Base-by-base conservation (phyloP, 148 eudicot species). In the Rhododendron kiyosumense region DNA sequence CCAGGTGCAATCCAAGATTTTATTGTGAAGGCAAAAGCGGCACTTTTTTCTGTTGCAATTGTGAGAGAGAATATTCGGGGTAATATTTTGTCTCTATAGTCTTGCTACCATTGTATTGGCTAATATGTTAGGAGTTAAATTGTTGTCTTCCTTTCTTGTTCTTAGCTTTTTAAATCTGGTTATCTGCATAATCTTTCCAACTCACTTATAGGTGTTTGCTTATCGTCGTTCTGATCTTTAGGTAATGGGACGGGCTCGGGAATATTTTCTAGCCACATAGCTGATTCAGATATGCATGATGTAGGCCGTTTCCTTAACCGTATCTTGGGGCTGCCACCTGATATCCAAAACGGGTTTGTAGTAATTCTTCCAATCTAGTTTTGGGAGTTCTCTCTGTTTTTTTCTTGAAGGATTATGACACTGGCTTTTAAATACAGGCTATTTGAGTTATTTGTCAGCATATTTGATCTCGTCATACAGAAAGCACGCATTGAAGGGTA, bases 231-330 rank as follows among this genome's bases (percentile, higher is more conserved):
- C 24, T 32, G 36, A 28, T 32, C 77, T 74, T 34, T 28, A 94
- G 98, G 85, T 87, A 91, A 86, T 86, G 98, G 94, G 79, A 93
- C 93, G 89, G 99, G 95, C 79, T 82, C 94, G 49, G 94, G 94
- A 82, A 97, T 91, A 87, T 24, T 88, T 87, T 90, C 94, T 87
- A 95, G 96, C 57, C 95, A 95, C 81, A 95, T 97, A 89, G 90
- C 92, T 87, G 99, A 97, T 89, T 94, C 96, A 36, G 98, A 95
- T 90, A 95, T 97, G 96, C 93, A 95, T 88, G 98, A 95, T 89
- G 98, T 97, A 84, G 95, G 93, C 46, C 98, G 98, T 81, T 97
- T 97, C 89, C 94, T 97, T 43, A 97, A 97, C 88, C 94, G 99
- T 81, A 86, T 97, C 41, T 87, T 97, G 74, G 99, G 99, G 83